Evolutionary conservation across 2,329 filamentous ascomycete genomes (phyloP).

Genomic region (Fusarium metavorans): DNA sequence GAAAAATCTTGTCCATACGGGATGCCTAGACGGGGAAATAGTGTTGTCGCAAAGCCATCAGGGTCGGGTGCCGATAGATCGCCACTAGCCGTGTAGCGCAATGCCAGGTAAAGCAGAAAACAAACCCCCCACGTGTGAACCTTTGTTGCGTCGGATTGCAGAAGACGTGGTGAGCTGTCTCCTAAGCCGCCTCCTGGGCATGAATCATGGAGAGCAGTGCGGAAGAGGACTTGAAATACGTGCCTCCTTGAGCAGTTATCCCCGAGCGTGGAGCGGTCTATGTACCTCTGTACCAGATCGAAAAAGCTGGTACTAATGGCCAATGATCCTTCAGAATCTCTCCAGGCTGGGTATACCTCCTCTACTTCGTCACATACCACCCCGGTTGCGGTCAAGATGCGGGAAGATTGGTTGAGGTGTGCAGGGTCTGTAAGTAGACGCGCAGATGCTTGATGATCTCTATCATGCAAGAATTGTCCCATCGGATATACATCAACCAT

Average conservation of each 20-base stretch:
- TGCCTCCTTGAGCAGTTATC: neutral
- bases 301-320: neutral
- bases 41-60: neutral
- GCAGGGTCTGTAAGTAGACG: neutral
- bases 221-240: neutral
- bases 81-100: accelerated
- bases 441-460: neutral
- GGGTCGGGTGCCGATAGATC: accelerated
- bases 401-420: neutral
- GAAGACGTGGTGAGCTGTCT: neutral
- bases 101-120: neutral
- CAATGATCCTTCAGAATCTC: neutral
- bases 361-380: neutral
- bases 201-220: neutral
- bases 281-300: neutral
- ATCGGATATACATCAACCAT: too few species aligned
- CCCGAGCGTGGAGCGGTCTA: neutral
- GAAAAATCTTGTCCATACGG: neutral
- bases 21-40: neutral
- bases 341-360: neutral
- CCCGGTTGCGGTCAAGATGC: neutral
- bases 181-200: too few species aligned
- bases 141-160: neutral
- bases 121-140: neutral
- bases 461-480: too few species aligned